phyloP scores from a whole-genome alignment of 495 filamentous ascomycete genomes.

The Patellaria atrata region DNA sequence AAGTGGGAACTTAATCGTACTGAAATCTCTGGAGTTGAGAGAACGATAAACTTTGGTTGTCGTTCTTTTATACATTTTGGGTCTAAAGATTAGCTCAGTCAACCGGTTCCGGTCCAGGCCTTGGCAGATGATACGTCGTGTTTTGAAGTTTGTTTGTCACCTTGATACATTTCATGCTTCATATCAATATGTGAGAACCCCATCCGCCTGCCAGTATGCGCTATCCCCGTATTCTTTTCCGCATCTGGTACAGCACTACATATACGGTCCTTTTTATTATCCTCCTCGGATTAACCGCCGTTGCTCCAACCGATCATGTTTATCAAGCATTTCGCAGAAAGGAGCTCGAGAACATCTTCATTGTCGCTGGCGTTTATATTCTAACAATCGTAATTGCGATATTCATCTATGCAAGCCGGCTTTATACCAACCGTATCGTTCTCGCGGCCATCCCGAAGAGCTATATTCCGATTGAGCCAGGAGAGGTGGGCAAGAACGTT shows the following conservation, averaged over 20 bases:
- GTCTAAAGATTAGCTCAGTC: too few relatives aligned
- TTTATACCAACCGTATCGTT: slow-evolving; percentile 73
- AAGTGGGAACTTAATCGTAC: too few relatives aligned
- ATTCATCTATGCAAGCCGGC: slow-evolving; percentile 69
- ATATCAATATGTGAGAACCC: slow-evolving; percentile 7
- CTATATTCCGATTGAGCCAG: slow-evolving; percentile 70
- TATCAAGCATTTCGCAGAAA: slow-evolving; percentile 52
- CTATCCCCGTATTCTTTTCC: slow-evolving; percentile 49
- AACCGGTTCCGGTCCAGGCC: too few relatives aligned
- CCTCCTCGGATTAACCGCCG: slow-evolving; percentile 54
- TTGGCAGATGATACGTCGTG: too few relatives aligned
- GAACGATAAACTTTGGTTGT: too few relatives aligned
- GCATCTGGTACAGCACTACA: slow-evolving; percentile 65
- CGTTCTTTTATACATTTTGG: too few relatives aligned
- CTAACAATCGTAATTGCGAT: slow-evolving; percentile 55
- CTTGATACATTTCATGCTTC: slow-evolving; percentile 1
- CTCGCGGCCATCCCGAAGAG: slow-evolving; percentile 70
- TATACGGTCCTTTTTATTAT: slow-evolving; percentile 67
- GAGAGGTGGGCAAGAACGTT: slow-evolving; percentile 57
- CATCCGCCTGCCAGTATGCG: slow-evolving; percentile 26
- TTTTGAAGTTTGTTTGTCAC: too few relatives aligned
- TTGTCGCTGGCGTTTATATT: slow-evolving; percentile 65
- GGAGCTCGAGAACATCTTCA: slow-evolving; percentile 68
- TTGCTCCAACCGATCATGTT: slow-evolving; percentile 74
- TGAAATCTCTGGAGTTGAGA: too few relatives aligned